Conservation (phyloP, 2,329 filamentous ascomycete species). For the Fusarium bactridioides region DNA sequence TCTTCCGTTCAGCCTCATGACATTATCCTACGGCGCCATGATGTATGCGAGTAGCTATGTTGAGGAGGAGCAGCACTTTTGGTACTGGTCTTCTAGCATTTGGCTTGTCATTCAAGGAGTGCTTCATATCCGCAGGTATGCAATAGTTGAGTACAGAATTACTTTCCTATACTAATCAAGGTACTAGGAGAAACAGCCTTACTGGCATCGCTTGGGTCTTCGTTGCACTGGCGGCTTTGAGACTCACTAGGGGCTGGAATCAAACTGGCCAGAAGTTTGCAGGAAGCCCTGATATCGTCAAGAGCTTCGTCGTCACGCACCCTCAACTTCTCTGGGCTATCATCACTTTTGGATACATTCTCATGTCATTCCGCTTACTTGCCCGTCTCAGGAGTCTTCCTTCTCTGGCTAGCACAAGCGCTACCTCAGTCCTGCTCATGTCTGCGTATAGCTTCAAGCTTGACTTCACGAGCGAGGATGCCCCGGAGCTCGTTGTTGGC, state of each 20-base stretch:
- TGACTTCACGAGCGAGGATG: slow-evolving; percentile 85
- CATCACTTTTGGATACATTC: slow-evolving; percentile 73
- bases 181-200: slow-evolving; percentile 39
- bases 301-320: slow-evolving; percentile 70
- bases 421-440: slow-evolving; percentile 54
- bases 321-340: slow-evolving; percentile 77
- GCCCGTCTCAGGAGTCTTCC: slow-evolving; percentile 53
- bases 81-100: slow-evolving; percentile 86
- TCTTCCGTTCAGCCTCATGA: slow-evolving; percentile 59
- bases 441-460: slow-evolving; percentile 85
- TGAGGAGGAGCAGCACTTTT: slow-evolving; percentile 98
- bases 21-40: slow-evolving; percentile 76
- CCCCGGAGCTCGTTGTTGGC: slow-evolving; percentile 77
- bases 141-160: neutral
- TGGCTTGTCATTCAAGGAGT: slow-evolving; percentile 69
- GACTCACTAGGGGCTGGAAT: slow-evolving; percentile 84
- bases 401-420: slow-evolving; percentile 50
- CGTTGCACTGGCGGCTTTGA: slow-evolving; percentile 66
- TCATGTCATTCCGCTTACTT: slow-evolving; percentile 59
- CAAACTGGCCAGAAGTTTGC: slow-evolving; percentile 97
- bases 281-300: slow-evolving; percentile 87
- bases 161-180: slow-evolving; percentile 1
- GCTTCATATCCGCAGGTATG: slow-evolving; percentile 54
- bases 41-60: slow-evolving; percentile 99
- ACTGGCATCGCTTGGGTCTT: slow-evolving; percentile 45